Evolutionary conservation across 305 asterid species (phyloP).

Genomic region (Fraxinus sp.): DNA sequence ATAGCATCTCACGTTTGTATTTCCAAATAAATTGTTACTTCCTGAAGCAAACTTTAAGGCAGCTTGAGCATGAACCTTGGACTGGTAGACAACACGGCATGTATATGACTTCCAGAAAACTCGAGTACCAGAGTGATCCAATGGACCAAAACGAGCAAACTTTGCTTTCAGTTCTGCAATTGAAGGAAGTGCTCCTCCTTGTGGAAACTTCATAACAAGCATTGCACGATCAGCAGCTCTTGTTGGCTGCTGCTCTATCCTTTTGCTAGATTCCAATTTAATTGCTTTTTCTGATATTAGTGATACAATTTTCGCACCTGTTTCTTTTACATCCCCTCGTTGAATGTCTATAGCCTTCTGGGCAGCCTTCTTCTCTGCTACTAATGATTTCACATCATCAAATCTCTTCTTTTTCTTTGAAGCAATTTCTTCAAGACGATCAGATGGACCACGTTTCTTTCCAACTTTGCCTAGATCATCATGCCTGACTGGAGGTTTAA

Average conservation of each 20-base stretch:
- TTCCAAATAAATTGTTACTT: conserved; percentile 60
- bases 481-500: conserved; percentile 46
- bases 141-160: conserved; percentile 87
- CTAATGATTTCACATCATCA: conserved; percentile 28
- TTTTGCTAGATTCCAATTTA: conserved; percentile 43
- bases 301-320: conserved; percentile 17
- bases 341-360: conserved; percentile 43
- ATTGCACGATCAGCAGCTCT: conserved; percentile 56
- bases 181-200: conserved; percentile 71
- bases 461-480: conserved; percentile 76
- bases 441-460: conserved; percentile 67
- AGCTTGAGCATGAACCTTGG: conserved; percentile 65
- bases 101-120: conserved; percentile 74
- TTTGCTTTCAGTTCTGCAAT: conserved; percentile 67
- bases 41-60: conserved; percentile 58
- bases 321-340: conserved; percentile 39
- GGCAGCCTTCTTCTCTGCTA: conserved; percentile 49
- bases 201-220: conserved; percentile 78
- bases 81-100: conserved; percentile 71
- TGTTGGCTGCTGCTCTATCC: conserved; percentile 31
- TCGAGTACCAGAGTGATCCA: conserved; percentile 66
- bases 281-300: conserved; percentile 21
- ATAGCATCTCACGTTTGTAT: conserved; percentile 52
- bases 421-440: conserved; percentile 53
- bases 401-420: conserved; percentile 34